Base-by-base conservation (phyloP, 164 flowering plant genomes). In the Annona cherimola region DNA sequence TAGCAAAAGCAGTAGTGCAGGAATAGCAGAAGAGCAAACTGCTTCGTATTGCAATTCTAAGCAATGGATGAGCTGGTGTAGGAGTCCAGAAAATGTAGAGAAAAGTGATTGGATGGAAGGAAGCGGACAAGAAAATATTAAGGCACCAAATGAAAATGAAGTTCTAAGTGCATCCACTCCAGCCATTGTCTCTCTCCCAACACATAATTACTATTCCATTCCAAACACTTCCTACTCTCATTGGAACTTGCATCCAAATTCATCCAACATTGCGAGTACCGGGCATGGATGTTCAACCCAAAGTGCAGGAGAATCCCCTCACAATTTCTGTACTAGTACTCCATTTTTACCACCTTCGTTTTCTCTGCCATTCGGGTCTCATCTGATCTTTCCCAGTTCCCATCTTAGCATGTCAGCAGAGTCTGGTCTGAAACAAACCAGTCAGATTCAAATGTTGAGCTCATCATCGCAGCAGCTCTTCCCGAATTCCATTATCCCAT, bases 381-480 rank as follows among this genome's bases (percentile, higher is more conserved):
- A 40, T 43, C 62, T 84, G 11, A 78, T 75, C 64, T 76, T 83
- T 40, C 83, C 85, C 35, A 26, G 35, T 71, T 71, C 86, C 5
- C 73, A 71, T 63, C 44, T 65, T 67, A 42, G 75, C 67, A 41
- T 75, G 64, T 19, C 78, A 12, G 45, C 46, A 19, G 87, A 82
- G 73, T 72, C 66, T 60, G 83, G 86, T 79, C 78, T 81, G 0
- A 84, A 87, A 63, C 84, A 82, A 64, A 61, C 79, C 43, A 83
- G 76, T 69, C 85, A 83, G 26, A 78, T 81, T 68, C 89, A 85
- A 50, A 77, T 83, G 81, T 46, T 82, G 76, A 83, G 81, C 72
- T 71, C 88, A 20, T 71, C 55, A 69, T 77, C 81, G 42, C 87
- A 83, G 41, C 68, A 65, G 70, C 63, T 64, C 68, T 62, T 74